These are phyloP conservation scores for Lentinula guzmanii DNA, from an alignment of 768 basidiomycete species.

Conservation along the genomic window DNA sequence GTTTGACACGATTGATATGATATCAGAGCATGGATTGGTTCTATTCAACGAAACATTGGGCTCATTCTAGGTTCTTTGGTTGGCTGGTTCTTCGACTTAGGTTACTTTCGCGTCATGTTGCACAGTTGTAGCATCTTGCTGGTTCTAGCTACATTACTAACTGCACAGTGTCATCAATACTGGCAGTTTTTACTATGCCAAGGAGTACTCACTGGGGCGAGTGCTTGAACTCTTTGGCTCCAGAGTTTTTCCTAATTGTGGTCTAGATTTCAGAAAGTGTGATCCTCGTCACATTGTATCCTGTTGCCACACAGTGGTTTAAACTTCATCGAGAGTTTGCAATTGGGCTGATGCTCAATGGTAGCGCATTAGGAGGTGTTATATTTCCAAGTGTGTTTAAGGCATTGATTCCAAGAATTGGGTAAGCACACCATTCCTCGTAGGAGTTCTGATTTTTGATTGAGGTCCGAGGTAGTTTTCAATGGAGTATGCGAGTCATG, in stretches of 20 bases:
- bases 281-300: not conserved
- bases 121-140: not conserved
- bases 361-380: not conserved
- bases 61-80: not conserved
- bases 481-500: not conserved
- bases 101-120: not conserved
- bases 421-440: not conserved
- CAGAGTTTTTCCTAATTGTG: too few relatives aligned
- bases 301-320: not conserved
- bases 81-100: not conserved
- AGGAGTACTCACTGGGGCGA: not conserved
- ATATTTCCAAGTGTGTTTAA: not conserved
- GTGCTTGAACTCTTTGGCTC: not conserved
- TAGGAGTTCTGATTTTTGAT: too few relatives aligned
- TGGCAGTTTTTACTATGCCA: not conserved
- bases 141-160: not conserved
- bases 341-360: not conserved
- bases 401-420: not conserved
- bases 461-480: not conserved
- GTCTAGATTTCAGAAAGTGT: too few relatives aligned
- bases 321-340: not conserved
- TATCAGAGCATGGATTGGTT: not conserved
- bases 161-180: not conserved
- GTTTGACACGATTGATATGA: not conserved
- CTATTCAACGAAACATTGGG: not conserved